phyloP scores from a whole-genome alignment of 2,329 filamentous ascomycete genomes.

The Xylariales sp. region DNA sequence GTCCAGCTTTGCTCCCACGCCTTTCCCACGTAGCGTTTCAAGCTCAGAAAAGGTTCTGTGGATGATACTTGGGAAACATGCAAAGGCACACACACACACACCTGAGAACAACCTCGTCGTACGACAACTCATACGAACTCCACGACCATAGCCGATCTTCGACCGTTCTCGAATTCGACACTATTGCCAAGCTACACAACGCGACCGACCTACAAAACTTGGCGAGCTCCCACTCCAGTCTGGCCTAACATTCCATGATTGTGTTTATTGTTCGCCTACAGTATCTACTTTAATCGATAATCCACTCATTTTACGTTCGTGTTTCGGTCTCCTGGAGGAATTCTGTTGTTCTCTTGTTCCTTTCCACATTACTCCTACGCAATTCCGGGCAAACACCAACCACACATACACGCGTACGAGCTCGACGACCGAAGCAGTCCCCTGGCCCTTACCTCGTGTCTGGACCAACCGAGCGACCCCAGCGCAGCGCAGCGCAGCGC shows the following conservation, averaged over 20 bases:
- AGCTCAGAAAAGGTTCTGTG: neutral
- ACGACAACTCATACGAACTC: neutral
- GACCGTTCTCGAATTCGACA: conserved; percentile 4
- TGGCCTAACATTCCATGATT: neutral
- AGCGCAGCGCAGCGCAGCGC: neutral
- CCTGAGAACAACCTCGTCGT: neutral
- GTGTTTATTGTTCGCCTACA: neutral
- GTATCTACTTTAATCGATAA: no score
- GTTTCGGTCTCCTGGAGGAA: no score
- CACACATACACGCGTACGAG: no score
- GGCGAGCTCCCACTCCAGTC: neutral
- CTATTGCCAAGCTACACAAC: neutral
- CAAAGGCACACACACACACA: neutral
- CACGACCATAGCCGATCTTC: neutral
- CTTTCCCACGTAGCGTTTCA: no score
- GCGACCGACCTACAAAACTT: conserved; percentile 5
- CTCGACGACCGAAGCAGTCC: no score
- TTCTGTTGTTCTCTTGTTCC: no score
- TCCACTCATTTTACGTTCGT: no score
- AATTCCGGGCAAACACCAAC: neutral
- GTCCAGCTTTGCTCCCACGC: no score
- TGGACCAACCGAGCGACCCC: no score
- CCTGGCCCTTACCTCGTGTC: no score
- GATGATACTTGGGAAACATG: neutral
- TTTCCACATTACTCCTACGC: no score